Conservation (phyloP, 345 rosid species). For the Camelina hispida region DNA sequence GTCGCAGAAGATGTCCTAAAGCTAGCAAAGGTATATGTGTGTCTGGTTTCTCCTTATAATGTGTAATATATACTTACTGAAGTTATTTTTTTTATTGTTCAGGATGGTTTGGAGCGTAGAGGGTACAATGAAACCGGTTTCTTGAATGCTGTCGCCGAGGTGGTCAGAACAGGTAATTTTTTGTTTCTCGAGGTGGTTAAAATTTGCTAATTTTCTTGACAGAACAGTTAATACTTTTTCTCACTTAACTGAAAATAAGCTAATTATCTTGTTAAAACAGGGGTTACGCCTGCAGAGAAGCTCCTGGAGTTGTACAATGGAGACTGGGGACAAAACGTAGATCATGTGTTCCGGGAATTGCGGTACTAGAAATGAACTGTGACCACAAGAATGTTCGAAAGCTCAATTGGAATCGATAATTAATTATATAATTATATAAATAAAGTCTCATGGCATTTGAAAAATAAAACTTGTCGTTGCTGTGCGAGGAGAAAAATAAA, state of each 20-base stretch:
- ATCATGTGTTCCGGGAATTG: slow-evolving; percentile 68
- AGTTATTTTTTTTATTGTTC: neutral
- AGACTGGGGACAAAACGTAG: slow-evolving; percentile 69
- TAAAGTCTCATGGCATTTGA: too few relatives aligned
- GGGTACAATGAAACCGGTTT: slow-evolving; percentile 83
- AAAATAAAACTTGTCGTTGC: too few relatives aligned
- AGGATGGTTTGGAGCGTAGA: slow-evolving; percentile 92
- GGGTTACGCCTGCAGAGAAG: slow-evolving; percentile 77
- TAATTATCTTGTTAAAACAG: slow-evolving; percentile 42
- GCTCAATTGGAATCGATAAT: neutral
- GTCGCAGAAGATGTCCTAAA: slow-evolving; percentile 76
- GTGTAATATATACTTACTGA: neutral
- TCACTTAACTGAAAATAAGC: too few relatives aligned
- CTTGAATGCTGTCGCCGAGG: slow-evolving; percentile 69
- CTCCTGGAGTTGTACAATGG: slow-evolving; percentile 71
- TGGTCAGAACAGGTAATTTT: slow-evolving; percentile 75
- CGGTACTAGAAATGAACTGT: slow-evolving; percentile 44
- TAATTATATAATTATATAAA: too few relatives aligned
- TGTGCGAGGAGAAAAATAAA: too few relatives aligned
- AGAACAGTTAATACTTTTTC: too few relatives aligned
- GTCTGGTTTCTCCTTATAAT: neutral
- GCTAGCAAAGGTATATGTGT: slow-evolving; percentile 63
- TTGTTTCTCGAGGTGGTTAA: neutral
- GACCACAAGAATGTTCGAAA: neutral
- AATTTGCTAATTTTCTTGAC: neutral